Conservation (phyloP, 805 yeast species). For the Candida gorgasii region DNA sequence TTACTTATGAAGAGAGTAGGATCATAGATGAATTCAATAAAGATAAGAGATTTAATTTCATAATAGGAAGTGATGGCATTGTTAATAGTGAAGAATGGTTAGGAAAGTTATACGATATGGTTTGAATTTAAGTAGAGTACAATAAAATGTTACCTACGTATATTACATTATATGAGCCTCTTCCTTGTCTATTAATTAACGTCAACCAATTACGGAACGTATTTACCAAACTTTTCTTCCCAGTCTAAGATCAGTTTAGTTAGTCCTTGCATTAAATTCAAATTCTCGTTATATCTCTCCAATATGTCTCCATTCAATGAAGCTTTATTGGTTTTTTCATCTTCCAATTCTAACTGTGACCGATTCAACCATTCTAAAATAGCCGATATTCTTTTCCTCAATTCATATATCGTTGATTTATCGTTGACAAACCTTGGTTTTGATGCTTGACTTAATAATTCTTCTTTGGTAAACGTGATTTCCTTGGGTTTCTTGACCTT, state of each 20-base stretch:
- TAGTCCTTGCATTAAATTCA: conserved; percentile 67
- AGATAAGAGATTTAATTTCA: conserved; percentile 58
- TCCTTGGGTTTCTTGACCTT: conserved; percentile 14
- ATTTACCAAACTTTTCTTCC: conserved; percentile 72
- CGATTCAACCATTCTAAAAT: conserved; percentile 88
- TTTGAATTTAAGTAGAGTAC: not conserved
- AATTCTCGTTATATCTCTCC: conserved; percentile 56
- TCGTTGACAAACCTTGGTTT: conserved; percentile 83
- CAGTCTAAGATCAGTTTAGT: conserved; percentile 71
- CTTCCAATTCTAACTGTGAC: conserved; percentile 78
- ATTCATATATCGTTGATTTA: conserved; percentile 73
- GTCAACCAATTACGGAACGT: conserved; percentile 32
- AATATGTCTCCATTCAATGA: conserved; percentile 49
- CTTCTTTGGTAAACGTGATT: conserved; percentile 31
- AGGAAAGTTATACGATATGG: conserved; percentile 28
- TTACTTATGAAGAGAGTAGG: conserved; percentile 89
- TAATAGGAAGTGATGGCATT: conserved; percentile 69
- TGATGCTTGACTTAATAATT: conserved; percentile 66
- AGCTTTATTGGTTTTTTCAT: conserved; percentile 62
- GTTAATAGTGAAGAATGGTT: conserved; percentile 39
- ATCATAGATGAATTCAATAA: conserved; percentile 62
- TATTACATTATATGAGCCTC: not conserved
- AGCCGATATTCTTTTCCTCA: conserved; percentile 85
- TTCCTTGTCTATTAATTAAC: not conserved
- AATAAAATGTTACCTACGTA: conserved; percentile 24